phyloP scores from a whole-genome alignment of 2,329 filamentous ascomycete species.

The Epichloe sibirici region DNA sequence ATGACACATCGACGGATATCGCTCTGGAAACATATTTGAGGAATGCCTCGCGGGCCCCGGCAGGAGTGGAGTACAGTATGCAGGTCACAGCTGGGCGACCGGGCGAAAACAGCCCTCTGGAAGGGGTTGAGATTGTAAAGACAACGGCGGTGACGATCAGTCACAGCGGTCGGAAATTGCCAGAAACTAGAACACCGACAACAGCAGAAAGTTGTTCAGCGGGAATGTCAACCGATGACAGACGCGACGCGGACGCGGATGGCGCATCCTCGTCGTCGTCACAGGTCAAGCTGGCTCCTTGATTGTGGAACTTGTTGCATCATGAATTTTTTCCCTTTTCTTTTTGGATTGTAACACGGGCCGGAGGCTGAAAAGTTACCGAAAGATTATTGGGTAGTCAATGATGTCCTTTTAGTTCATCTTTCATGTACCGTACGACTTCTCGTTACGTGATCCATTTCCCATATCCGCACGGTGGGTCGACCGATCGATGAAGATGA shows the following conservation, averaged over 20 bases:
- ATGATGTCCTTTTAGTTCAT: too few species aligned
- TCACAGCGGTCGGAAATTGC: not conserved
- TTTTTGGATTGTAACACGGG: too few species aligned
- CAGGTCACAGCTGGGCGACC: not conserved
- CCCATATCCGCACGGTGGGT: too few species aligned
- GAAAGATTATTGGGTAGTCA: too few species aligned
- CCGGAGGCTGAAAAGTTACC: too few species aligned
- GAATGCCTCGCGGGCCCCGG: not conserved
- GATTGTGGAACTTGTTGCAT: not conserved
- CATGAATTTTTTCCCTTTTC: too few species aligned
- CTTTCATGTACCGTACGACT: too few species aligned
- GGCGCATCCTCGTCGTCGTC: conserved; percentile 1
- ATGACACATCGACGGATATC: not conserved
- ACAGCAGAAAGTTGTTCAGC: not conserved
- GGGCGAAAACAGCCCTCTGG: not conserved
- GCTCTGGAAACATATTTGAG: conserved; percentile 1
- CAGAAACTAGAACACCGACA: not conserved
- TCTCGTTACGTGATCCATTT: too few species aligned
- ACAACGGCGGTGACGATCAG: conserved; percentile 3
- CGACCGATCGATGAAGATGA: too few species aligned
- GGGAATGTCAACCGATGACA: not conserved
- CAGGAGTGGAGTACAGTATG: conserved; percentile 1
- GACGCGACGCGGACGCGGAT: not conserved
- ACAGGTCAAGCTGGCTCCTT: not conserved
- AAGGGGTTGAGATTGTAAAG: conserved; percentile 2